phyloP scores from a whole-genome alignment of 192 early-diverging fungal genomes.

The Umbelopsis isabellina region DNA sequence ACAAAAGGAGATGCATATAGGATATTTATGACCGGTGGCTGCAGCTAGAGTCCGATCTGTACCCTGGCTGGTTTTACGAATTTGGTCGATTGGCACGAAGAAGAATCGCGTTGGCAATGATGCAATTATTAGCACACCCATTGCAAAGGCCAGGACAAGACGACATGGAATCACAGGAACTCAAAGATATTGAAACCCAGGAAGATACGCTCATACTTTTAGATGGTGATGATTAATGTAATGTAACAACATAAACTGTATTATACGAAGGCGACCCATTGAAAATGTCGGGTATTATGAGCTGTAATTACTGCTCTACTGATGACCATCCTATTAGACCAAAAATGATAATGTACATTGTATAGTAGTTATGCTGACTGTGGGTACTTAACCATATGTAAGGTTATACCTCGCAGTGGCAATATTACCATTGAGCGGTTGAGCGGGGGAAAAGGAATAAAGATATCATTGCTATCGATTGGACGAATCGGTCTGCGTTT shows the following conservation, averaged over 20 bases:
- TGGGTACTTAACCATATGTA: neutral
- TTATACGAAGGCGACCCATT: neutral
- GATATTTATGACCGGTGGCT: constrained; percentile 14
- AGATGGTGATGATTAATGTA: constrained; percentile 6
- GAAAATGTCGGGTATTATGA: no score
- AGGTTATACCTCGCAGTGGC: no score
- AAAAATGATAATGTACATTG: constrained; percentile 4
- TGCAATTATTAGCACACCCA: constrained; percentile 9
- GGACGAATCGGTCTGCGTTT: neutral
- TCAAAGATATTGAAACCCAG: constrained; percentile 1
- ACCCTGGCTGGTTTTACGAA: constrained; percentile 8
- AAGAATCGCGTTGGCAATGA: constrained; percentile 10
- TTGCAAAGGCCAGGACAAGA: constrained; percentile 1
- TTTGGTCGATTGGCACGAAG: constrained; percentile 4
- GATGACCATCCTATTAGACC: neutral
- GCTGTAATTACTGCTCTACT: neutral
- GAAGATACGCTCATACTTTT: constrained; percentile 16
- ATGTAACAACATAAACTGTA: neutral
- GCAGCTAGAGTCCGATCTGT: neutral
- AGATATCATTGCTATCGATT: neutral
- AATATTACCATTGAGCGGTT: no score
- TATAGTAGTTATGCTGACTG: neutral
- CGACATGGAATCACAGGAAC: constrained; percentile 1
- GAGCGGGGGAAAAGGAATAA: no score
- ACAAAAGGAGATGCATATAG: neutral